Evolutionary conservation across 148 eudicot genomes (phyloP), one percentile per base, ranked within the genome.

Genomic region (Euryodendron excelsum): DNA sequence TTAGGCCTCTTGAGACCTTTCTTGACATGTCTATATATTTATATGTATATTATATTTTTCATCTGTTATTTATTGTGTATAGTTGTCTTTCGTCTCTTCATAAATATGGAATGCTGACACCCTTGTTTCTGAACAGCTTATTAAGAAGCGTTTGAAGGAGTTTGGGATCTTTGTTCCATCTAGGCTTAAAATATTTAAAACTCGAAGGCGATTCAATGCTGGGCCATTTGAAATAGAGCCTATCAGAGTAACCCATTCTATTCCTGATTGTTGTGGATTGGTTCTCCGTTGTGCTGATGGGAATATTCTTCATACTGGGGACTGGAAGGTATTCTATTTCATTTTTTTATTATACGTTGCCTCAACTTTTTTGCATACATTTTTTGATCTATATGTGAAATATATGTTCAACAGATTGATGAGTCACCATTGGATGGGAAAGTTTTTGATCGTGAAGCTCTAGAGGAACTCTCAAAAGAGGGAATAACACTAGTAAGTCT

Each of bases 171-270:
- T 90, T 76, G 87, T 91, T 78, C 98, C 97, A 64, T 96, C 98
- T 72, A 89, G 99, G 85, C 92, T 96, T 72, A 93, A 91, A 84
- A 76, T 84, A 74, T 96, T 96, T 77, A 89, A 62, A 79, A 90
- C 92, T 33, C 88, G 84, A 80, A 96, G 70, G 79, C 90, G 78
- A 84, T 96, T 96, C 81, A 82, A 44, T 56, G 99, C 99, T 27
- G 99, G 99, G 60, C 99, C 99, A 69, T 96, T 96, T 83, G 98
- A 96, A 82, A 87, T 96, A 75, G 99, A 96, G 82, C 99, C 99
- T 47, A 89, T 96, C 56, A 86, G 94, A 75, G 99, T 96, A 28
- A 96, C 99, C 69, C 99, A 96, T 86, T 93, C 99, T 60, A 96
- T 96, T 77, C 99, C 99, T 69, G 99, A 96, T 90, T 96, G 99